Base-by-base conservation (phyloP, 495 filamentous ascomycete genomes). In the Tuber calosporum region DNA sequence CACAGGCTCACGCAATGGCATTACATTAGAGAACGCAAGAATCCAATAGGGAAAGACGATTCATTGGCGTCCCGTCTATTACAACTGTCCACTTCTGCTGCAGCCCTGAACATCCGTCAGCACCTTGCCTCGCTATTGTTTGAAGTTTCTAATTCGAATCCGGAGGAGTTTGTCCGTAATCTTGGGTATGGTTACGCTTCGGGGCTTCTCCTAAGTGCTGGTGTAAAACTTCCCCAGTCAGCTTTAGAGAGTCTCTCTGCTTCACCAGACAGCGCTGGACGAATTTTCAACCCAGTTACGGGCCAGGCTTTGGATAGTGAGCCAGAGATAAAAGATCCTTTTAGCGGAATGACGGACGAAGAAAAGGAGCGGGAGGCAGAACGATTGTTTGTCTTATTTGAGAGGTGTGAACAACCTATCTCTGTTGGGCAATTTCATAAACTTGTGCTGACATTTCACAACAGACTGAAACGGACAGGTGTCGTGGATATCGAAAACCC, bases 361-460 rank as follows among this genome's bases (percentile, higher is more conserved):
- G 94, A 99, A 86, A 97, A 91, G 82, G 93, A 97, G 80, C 85
- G 92, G 66, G 95, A 99, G 82, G 95, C 95, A 0, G 95, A 99
- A 82, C 89, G 87, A 78, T 84, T 99, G 0, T 97, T 98, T 84
- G 93, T 98, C 20, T 85, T 99, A 22, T 99, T 99, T 83, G 94
- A 99, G 83, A 89, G 93, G 92, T 92, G 84, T 76, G 83, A 79
- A 39, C 37, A 34, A 26, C 11, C 19, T 62, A 53, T 68, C 75
- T 42, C 73, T 43, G n/a, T 67, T 39, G 72, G 76, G 67, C 67
- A 74, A 73, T 79, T 72, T 79, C 48, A 48, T 66, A 40, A 75
- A 66, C 67, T 36, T 41, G 66, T 66, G 77, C 39, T 40, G 19
- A 48, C 67, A 69, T 68, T 34, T 26, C 13, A 62, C 53, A 34